Percentiles rank a stretch among this genome's conserved stretches.
Evolutionary conservation across 805 yeast genomes (phyloP).

Genomic region (Barnettozyma populi): DNA sequence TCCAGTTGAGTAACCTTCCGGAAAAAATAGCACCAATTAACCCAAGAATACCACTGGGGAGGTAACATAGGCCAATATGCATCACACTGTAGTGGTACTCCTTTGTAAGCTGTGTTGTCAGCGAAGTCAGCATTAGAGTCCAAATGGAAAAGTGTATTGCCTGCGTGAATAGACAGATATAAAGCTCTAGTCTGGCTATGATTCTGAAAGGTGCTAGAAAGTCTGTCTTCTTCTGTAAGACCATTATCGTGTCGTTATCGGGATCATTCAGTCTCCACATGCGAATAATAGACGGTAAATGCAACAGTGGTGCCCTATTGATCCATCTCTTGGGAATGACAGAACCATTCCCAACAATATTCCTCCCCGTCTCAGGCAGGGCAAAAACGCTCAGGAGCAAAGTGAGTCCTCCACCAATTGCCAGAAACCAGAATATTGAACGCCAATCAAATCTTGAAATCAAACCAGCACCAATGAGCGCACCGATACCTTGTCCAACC

Average conservation of each 20-base stretch:
- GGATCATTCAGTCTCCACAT: constrained; percentile 28
- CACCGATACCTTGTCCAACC: constrained; percentile 74
- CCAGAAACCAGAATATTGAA: constrained; percentile 70
- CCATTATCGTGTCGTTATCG: constrained; percentile 24
- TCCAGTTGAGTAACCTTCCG: constrained; percentile 53
- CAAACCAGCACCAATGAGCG: constrained; percentile 51
- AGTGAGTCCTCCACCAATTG: constrained; percentile 54
- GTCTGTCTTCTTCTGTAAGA: constrained; percentile 24
- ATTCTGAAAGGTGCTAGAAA: constrained; percentile 39
- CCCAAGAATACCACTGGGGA: constrained; percentile 70
- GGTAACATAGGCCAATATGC: constrained; percentile 63
- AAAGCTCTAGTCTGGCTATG: constrained; percentile 38
- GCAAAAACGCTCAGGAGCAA: constrained; percentile 29
- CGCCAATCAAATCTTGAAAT: constrained; percentile 58
- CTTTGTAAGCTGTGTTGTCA: constrained; percentile 48
- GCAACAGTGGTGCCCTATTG: constrained; percentile 42
- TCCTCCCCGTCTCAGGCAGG: constrained; percentile 73
- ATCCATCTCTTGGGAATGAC: constrained; percentile 40
- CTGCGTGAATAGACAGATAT: constrained; percentile 46
- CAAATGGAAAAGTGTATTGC: constrained; percentile 64
- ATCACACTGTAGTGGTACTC: constrained; percentile 47
- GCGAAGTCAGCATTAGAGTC: constrained; percentile 63
- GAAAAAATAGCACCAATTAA: constrained; percentile 51
- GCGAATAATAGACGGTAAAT: constrained; percentile 5
- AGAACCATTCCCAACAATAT: constrained; percentile 72